Base-by-base conservation (phyloP, 306 rosid species). In the Acacia acuminata region DNA sequence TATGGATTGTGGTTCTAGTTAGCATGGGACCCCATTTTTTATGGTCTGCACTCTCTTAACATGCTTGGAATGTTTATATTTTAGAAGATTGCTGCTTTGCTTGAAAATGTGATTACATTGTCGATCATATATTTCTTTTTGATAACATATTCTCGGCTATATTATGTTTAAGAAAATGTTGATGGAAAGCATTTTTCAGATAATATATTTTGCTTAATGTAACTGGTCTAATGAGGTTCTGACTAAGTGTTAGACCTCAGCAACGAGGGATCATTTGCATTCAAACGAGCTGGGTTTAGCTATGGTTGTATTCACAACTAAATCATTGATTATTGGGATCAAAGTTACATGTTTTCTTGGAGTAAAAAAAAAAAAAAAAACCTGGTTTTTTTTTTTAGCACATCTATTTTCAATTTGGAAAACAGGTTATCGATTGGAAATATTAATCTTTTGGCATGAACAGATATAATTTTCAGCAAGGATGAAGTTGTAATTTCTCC, bases 401-500 rank as follows among this genome's bases (percentile, higher is more conserved):
- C n/a, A 38, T 44, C 15, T 51, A 1, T 74, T 78, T 60, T 69
- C 17, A 48, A 66, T 77, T 81, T 10, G 20, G 25, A 73, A 63
- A 74, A 77, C 60, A 68, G 48, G 42, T 82, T 75, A 71, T 68
- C 30, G 30, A 79, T 44, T 66, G 79, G 30, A 30, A 40, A 66
- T 84, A 73, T 85, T 81, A 67, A 61, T 70, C 48, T 75, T 60
- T 84, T 61, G 47, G 71, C 10, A 10, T 44, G 74, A 48, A 79
- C 93, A 96, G 97, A 94, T 84, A 78, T 92, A 80, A 94, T 92
- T 87, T 72, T 90, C 85, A 83, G 87, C 90, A 79, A 82, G 84
- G 98, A 96, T 76, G 98, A 93, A 64, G 97, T 87, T 80, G 77
- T n/a, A 20, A 91, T 96, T 77, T 88, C 94, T 85, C 87, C 90